Conservation (phyloP, 2,329 filamentous ascomycete species). For the Domatiomyces catenatus region DNA sequence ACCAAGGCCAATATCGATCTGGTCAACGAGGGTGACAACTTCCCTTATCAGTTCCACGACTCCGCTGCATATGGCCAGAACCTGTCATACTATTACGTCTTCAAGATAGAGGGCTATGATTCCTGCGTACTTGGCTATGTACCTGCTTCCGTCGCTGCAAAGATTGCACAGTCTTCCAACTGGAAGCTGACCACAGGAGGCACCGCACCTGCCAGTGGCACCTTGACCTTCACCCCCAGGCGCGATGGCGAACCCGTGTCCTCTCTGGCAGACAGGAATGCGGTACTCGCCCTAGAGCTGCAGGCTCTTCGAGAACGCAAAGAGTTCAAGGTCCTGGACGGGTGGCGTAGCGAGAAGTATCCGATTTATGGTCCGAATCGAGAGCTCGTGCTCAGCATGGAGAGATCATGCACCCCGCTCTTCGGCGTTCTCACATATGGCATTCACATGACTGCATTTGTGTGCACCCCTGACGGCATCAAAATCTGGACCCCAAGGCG, state of each 20-base stretch:
- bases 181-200: constrained; percentile 9
- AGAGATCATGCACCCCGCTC: constrained; percentile 57
- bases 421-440: constrained; percentile 67
- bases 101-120: constrained; percentile 53
- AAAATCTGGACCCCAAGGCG: constrained; percentile 75
- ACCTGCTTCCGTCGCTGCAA: constrained; percentile 19
- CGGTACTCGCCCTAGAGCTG: constrained; percentile 41
- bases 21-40: constrained; percentile 45
- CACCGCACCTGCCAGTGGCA: constrained; percentile 4
- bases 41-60: constrained; percentile 56
- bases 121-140: constrained; percentile 46
- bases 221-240: constrained; percentile 11
- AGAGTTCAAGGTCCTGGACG: constrained; percentile 57
- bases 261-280: constrained; percentile 49
- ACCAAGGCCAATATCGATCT: constrained; percentile 38
- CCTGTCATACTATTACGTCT: constrained; percentile 41
- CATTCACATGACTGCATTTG: constrained; percentile 65
- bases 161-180: constrained; percentile 4
- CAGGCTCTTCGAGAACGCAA: constrained; percentile 52
- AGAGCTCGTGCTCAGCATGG: constrained; percentile 54
- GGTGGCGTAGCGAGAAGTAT: constrained; percentile 71
- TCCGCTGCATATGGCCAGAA: constrained; percentile 40
- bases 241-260: constrained; percentile 5
- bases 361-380: constrained; percentile 53
- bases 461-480: constrained; percentile 41